These are phyloP conservation scores for Lasiodiplodia theobromae DNA, from an alignment of 2,329 filamentous ascomycete species.

Conservation along the genomic window DNA sequence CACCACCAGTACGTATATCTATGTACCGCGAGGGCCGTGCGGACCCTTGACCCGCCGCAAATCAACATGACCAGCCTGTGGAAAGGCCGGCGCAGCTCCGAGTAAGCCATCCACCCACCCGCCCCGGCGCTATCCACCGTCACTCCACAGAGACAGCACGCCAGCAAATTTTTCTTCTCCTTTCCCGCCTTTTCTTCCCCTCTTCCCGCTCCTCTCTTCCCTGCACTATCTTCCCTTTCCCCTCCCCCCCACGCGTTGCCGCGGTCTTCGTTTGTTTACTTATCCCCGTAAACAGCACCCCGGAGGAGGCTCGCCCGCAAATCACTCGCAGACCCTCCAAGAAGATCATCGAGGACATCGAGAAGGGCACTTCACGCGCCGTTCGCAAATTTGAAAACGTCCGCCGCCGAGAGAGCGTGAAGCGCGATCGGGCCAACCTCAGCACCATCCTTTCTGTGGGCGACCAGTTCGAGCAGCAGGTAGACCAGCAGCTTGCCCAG, in stretches of 20 bases:
- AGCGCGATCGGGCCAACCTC: conserved; percentile 25
- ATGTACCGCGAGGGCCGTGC: conserved; percentile 14
- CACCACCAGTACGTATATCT: conserved; percentile 24
- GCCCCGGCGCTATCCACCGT: conserved; percentile 30
- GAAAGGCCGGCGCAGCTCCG: conserved; percentile 48
- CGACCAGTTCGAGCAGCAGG: conserved; percentile 28
- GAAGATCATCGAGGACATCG: conserved; percentile 49
- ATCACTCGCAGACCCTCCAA: conserved; percentile 38
- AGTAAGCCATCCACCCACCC: conserved; percentile 42
- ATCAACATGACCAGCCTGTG: conserved; percentile 49
- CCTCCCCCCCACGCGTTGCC: conserved; percentile 19
- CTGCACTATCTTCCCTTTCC: conserved; percentile 1
- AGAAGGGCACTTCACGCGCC: conserved; percentile 33
- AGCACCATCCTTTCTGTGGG: conserved; percentile 29
- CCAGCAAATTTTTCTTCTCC: conserved; percentile 33
- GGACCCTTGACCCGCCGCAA: conserved; percentile 26
- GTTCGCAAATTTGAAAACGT: conserved; percentile 23
- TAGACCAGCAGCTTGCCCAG: conserved; percentile 10
- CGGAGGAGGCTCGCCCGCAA: conserved; percentile 12
- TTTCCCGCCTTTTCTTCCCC: conserved; percentile 30
- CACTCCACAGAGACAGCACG: conserved; percentile 25
- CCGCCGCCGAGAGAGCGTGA: conserved; percentile 22
- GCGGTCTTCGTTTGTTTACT: conserved; percentile 19
- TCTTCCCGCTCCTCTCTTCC: neutral
- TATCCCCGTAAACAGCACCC: conserved; percentile 19